Base-by-base conservation (phyloP, 164 flowering plant genomes). In the Stephania yunnanensis region DNA sequence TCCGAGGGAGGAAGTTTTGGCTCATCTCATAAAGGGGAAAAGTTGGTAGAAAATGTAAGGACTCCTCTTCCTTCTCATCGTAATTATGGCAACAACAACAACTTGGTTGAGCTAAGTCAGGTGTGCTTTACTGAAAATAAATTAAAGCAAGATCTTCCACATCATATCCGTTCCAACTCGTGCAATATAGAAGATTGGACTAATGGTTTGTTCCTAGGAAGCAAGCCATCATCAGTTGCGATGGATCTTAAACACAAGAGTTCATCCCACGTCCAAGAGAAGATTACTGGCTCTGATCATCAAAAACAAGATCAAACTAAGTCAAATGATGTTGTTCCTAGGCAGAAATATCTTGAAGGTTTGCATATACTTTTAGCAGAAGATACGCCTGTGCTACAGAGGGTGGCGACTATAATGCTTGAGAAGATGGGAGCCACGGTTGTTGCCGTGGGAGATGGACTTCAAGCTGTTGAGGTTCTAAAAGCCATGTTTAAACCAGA, bases 401-500 rank as follows among this genome's bases (percentile, higher is more conserved):
- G 90, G 81, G 98, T 95, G 2, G 97, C 98, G 72, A 89, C 94
- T 36, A 91, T 91, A 78, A 95, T 95, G 97, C 90, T 95, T 44
- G 94, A 91, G 78, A 95, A 92, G 80, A 77, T 93, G 87, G 99
- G 99, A 19, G 99, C 99, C 22, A 80, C 69, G 45, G 98, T 93
- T 4, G 70, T 84, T 6, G 92, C 84, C 70, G 98, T 93, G 20
- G 93, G 92, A 70, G 99, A 95, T 85, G 99, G 99, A 70, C 68
- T 85, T 71, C 97, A 91, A 84, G 96, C 96, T n/a, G 99, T 95
- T 1, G 93, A 93, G 44, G 89, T 93, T 63, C 87, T 95, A 20
- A 87, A 86, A 72, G 69, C 73, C 82, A 77, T 67, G 72, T 75
- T 76, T 44, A 69, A 25, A 68, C 75, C 81, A 58, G 85, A 90